Evolutionary conservation across 495 filamentous ascomycete genomes (phyloP), one percentile per base, ranked within the genome.

Genomic region (Aspergillus kassunensis): DNA sequence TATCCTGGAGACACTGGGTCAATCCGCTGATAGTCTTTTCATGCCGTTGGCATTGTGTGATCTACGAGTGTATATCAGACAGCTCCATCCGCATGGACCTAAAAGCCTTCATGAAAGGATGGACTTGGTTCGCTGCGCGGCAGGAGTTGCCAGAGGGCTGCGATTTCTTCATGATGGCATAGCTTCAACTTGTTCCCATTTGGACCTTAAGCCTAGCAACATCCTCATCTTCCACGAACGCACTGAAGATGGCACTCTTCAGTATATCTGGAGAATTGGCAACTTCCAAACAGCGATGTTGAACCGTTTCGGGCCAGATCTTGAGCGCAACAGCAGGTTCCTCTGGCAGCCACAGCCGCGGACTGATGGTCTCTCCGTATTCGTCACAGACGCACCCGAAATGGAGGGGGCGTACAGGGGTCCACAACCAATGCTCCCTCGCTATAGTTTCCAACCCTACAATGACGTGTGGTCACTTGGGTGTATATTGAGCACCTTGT

Each of bases 401-500:
- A 20, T 13, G 2, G 45, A 49, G 8, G 45, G 45, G 3, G 39
- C 45, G 3, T 49, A 49, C 31, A 12, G 37, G 12, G 45, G 33
- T 1, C 45, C 45, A 4, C 33, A 49, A 23, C 24, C 45, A 2
- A n/a, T 13, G 0, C 25, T 33, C 10, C 6, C 19, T 16, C 21
- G 15, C n/a, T 33, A 12, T 6, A n/a, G 4, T 13, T 37, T 49
- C 33, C 35, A 10, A 23, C 6, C 45, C 8, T 7, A 39, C 7
- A 49, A 33, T 49, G 45, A 49, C 16, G 45, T 49, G 2, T 49
- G 45, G 45, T 49, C 45, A 4, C 33, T 49, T 18, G 45, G 45
- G 5, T 49, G 45, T 23, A 20, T 49, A 4, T 1, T 49, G 12
- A 49, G 45, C 33, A 33, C 39, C 19, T 11, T 49, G 6, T 49